These are phyloP conservation scores for Cadophora gregata DNA, from an alignment of 2,329 filamentous ascomycete species.

Conservation along the genomic window DNA sequence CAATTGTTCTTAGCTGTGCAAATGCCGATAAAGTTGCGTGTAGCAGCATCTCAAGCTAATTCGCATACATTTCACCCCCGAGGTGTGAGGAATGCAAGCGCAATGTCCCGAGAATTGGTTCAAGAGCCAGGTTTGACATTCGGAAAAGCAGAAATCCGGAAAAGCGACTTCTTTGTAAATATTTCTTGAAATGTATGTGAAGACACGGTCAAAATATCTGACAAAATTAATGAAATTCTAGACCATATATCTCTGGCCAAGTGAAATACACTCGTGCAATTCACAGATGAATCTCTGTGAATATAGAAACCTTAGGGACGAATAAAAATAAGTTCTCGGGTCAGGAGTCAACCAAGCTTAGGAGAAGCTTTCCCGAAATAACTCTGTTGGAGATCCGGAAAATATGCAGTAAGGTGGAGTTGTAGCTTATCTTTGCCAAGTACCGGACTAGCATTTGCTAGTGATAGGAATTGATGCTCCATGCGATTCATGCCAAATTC, in stretches of 20 bases:
- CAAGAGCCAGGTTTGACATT: not conserved
- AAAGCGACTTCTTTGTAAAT: not conserved
- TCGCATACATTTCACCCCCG: no score
- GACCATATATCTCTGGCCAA: no score
- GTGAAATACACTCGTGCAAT: no score
- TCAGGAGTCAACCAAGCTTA: not conserved
- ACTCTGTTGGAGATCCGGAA: not conserved
- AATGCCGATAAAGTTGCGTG: no score
- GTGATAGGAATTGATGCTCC: not conserved
- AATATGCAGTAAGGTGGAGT: not conserved
- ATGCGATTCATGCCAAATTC: constrained; percentile 5
- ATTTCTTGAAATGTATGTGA: not conserved
- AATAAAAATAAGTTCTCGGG: not conserved
- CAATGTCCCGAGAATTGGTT: no score
- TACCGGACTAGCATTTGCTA: not conserved
- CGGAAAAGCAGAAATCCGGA: not conserved
- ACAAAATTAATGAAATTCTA: no score
- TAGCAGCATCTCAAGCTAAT: no score
- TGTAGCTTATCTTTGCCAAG: constrained; percentile 8
- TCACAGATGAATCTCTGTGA: no score
- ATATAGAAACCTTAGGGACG: no score
- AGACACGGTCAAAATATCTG: no score
- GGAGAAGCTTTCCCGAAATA: not conserved
- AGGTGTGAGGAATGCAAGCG: no score
- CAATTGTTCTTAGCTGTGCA: no score